phyloP scores from a whole-genome alignment of 225 moss, liverwort and hornwort species.

The Climacium dendroides region DNA sequence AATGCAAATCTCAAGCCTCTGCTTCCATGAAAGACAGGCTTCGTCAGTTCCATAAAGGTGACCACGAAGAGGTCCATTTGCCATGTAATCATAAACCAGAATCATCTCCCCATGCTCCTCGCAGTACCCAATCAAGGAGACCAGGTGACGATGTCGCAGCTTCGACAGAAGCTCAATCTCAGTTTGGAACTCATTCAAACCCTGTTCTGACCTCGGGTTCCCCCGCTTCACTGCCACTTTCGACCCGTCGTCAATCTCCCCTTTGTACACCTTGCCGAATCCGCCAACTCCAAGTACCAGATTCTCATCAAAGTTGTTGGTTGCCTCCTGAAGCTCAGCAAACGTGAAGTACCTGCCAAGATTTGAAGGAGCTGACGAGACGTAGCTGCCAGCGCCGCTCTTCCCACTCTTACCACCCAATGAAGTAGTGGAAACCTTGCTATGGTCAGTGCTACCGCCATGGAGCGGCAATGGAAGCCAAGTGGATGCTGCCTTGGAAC shows the following conservation, averaged over 20 bases:
- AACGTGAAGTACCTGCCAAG: constrained; percentile 57
- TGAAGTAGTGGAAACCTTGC: constrained; percentile 77
- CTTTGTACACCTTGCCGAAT: constrained; percentile 53
- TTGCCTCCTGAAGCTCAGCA: constrained; percentile 49
- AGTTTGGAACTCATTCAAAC: constrained; percentile 40
- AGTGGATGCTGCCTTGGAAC: constrained; percentile 33
- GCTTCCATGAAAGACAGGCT: constrained; percentile 80
- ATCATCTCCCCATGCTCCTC: constrained; percentile 58
- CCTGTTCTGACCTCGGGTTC: constrained; percentile 42
- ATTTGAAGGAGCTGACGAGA: constrained; percentile 51
- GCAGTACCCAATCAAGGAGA: constrained; percentile 47
- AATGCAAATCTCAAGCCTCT: constrained; percentile 90
- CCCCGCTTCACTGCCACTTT: constrained; percentile 52
- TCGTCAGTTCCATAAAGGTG: constrained; percentile 60
- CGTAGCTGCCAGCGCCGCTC: constrained; percentile 62
- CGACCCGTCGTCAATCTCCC: constrained; percentile 50
- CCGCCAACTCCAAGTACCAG: constrained; percentile 47
- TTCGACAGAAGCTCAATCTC: constrained; percentile 52
- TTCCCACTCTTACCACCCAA: constrained; percentile 70
- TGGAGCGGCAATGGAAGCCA: constrained; percentile 88
- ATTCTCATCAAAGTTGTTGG: constrained; percentile 43
- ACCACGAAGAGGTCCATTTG: constrained; percentile 42
- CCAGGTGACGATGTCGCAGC: constrained; percentile 44
- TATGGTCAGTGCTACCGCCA: constrained; percentile 71
- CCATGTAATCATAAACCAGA: constrained; percentile 50